Base-by-base conservation (phyloP, 495 filamentous ascomycete genomes). In the Podospora didyma region DNA sequence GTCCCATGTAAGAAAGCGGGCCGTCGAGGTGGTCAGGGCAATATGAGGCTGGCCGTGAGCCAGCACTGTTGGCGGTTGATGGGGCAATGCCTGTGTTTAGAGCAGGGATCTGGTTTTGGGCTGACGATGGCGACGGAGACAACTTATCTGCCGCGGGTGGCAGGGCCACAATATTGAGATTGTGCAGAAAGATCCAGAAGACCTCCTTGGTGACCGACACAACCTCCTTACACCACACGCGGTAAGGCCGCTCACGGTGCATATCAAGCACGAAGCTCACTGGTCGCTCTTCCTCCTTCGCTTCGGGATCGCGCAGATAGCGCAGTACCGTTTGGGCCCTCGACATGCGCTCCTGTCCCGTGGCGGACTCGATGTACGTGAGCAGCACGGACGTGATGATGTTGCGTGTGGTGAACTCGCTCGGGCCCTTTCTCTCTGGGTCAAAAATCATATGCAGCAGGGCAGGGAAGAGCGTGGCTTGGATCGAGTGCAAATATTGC, bases 131-230 rank as follows among this genome's bases (percentile, higher is more conserved):
- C 39, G 39, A 42, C 12, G 12, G 39, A 5, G 12, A 42, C 7
- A 5, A 14, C 39, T 42, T 42, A 31, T 31, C 26, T 31, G 26
- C 26, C 9, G 26, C 26, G 9, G 9, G 26, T 21, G 37, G 80
- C 23, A 86, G 63, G 42, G 89, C 83, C 50, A 98, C 82, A 56
- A 97, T 86, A 62, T 97, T 97, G 48, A 93, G 74, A 55, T 92
- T 86, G 67, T 98, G 94, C 53, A 97, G 78, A 74, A 97, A 98
- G 65, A 98, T 98, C 94, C 94, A 98, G 70, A 98, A 98, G 24
- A 97, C 94, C 69, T 98, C 94, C 71, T 97, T 97, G 34, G 90
- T 96, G 45, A 97, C 92, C 61, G 87, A 90, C 49, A 83, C 84
- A 17, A 93, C 84, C 69, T 98, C 94, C 70, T 90, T 93, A 74